Evolutionary conservation across 441 rosid genomes (phyloP).

Genomic region (Geranium incanum): DNA sequence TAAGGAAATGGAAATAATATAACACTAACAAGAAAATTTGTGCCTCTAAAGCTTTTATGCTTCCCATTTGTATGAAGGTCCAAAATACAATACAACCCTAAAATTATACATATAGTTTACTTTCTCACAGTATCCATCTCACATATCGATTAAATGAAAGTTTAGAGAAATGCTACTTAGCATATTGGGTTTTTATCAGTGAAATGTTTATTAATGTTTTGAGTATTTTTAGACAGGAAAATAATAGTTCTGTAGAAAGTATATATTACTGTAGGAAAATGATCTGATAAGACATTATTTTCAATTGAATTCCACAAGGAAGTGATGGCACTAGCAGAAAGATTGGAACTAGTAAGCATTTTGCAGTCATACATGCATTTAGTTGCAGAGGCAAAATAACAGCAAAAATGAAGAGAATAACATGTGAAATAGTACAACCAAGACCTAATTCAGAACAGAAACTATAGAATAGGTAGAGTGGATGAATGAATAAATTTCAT

Average conservation of each 20-base stretch:
- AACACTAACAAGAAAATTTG: neutral
- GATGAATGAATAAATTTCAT: constrained; percentile 4
- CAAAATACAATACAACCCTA: neutral
- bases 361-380: neutral
- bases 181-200: neutral
- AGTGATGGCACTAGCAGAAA: neutral
- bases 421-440: neutral
- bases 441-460: neutral
- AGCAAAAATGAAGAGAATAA: neutral
- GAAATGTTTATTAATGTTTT: neutral
- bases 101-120: neutral
- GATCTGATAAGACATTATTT: neutral
- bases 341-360: neutral
- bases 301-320: neutral
- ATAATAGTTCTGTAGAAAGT: neutral
- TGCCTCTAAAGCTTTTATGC: neutral
- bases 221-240: neutral
- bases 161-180: neutral
- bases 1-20: neutral
- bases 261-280: neutral
- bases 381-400: neutral
- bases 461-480: neutral
- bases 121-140: neutral
- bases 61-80: neutral
- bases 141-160: neutral